Evolutionary conservation across 176 grass and related monocot genomes (phyloP), one percentile per base, ranked within the genome.

Genomic region (Phragmites australis): DNA sequence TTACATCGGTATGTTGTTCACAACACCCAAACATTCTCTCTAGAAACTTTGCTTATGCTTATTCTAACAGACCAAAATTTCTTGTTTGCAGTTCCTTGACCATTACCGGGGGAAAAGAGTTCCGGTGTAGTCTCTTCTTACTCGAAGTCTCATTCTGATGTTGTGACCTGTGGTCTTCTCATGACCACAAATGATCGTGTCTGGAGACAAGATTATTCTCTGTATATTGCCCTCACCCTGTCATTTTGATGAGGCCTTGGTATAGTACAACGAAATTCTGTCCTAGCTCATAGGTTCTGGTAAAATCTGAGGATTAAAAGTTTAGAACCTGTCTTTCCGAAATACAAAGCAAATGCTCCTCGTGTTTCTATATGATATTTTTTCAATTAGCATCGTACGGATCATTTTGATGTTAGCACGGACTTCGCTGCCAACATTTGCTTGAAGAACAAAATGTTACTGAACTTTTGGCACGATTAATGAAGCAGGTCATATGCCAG

Each of bases 91-190:
- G 93, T 82, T 97, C 68, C 74, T 97, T 66, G 91, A 92, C 56
- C 90, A 90, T 2, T 91, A 93, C 43, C 79, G 93, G 76, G 88
- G 92, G 29, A 97, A 90, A 73, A 81, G 93, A 54, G 93, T 97
- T 59, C 93, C 93, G 2, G 93, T 97, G 21, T 93, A 89, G 74
- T 29, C 13, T 77, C 2, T 7, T 62, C 16, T 50, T 34, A 0
- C 0, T 42, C 43, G n/a, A n/a, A n/a, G n/a, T 25, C 25, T 66
- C 44, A 39, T 40, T 83, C 25, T 83, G 58, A 27, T 73, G 57
- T 50, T 57, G 74, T 41, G 46, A 43, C 65, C 72, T 41, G 45
- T 22, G 48, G 55, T 57, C 60, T 49, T 63, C 54, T 85, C 65
- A 45, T 54, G 12, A 61, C 12, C 30, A 6, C 26, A 58, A 19